Conservation (phyloP, 1,284 basidiomycete species). For the Caloboletus firmus region DNA sequence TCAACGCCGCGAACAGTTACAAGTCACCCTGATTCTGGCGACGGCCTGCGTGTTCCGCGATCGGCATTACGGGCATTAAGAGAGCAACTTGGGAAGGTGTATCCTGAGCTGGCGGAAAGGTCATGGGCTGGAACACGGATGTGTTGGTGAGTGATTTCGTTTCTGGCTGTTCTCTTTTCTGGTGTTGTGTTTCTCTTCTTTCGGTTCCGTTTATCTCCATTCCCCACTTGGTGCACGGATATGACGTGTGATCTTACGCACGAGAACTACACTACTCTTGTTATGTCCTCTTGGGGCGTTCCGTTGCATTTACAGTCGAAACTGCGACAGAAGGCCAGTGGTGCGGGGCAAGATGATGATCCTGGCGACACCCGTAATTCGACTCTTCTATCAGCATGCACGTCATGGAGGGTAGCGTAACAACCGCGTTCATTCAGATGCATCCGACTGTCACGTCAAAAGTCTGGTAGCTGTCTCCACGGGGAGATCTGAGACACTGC, state of each 20-base stretch:
- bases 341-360: background rate
- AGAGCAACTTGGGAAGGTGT: conserved; percentile 53
- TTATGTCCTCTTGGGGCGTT: background rate
- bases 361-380: background rate
- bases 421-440: background rate
- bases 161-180: background rate
- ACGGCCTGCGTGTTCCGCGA: conserved; percentile 66
- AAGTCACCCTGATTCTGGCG: conserved; percentile 46
- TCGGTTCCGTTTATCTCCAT: background rate
- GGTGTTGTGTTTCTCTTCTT: background rate
- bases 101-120: conserved; percentile 70
- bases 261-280: background rate
- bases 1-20: conserved; percentile 68
- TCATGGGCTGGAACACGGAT: conserved; percentile 70
- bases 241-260: background rate
- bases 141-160: conserved; percentile 65
- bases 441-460: no score
- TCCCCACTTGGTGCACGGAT: background rate
- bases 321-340: background rate
- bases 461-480: no score
- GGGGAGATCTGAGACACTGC: background rate
- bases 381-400: background rate
- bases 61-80: conserved; percentile 52
- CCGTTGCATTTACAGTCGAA: background rate
- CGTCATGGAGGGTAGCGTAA: background rate